These are phyloP conservation scores for Fusarium solani-melongenae DNA, from an alignment of 2,329 filamentous ascomycete genomes.

Conservation along the genomic window DNA sequence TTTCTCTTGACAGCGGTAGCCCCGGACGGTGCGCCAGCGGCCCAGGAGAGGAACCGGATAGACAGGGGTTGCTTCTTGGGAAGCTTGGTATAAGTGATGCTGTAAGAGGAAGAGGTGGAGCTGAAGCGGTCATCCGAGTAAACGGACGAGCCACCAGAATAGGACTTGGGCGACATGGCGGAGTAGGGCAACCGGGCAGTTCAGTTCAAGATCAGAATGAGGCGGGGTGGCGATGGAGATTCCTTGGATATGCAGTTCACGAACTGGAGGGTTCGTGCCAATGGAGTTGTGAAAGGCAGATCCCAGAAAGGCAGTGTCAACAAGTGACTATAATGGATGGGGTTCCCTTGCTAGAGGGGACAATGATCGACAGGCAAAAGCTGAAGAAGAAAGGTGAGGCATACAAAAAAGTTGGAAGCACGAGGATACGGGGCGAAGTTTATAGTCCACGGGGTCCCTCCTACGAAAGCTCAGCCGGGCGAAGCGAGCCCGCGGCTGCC, in stretches of 20 bases:
- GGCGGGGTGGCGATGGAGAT: conserved; percentile 22
- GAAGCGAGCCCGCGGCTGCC: conserved; percentile 24
- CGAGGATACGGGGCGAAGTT: conserved; percentile 32
- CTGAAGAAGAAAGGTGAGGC: conserved; percentile 30
- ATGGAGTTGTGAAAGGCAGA: conserved; percentile 16
- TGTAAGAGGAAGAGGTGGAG: conserved; percentile 41
- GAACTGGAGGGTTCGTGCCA: conserved; percentile 19
- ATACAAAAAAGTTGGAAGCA: conserved; percentile 8
- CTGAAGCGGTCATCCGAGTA: conserved; percentile 38
- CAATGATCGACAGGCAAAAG: conserved; percentile 27
- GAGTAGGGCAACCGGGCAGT: background rate
- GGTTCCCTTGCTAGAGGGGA: conserved; percentile 26
- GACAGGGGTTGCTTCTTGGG: conserved; percentile 39
- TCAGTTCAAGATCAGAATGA: conserved; percentile 8
- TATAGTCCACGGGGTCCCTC: conserved; percentile 25
- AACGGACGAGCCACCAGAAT: conserved; percentile 26
- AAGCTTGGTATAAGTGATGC: conserved; percentile 37
- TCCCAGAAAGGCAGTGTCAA: conserved; percentile 15
- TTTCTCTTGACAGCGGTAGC: conserved; percentile 43
- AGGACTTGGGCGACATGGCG: conserved; percentile 26
- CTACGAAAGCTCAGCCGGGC: conserved; percentile 10
- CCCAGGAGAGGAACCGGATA: conserved; percentile 44
- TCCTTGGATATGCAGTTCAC: conserved; percentile 14
- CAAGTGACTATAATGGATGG: conserved; percentile 3
- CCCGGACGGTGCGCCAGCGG: conserved; percentile 39